Evolutionary conservation across 2,329 filamentous ascomycete species (phyloP).

Genomic region (Aspergillus sp.): DNA sequence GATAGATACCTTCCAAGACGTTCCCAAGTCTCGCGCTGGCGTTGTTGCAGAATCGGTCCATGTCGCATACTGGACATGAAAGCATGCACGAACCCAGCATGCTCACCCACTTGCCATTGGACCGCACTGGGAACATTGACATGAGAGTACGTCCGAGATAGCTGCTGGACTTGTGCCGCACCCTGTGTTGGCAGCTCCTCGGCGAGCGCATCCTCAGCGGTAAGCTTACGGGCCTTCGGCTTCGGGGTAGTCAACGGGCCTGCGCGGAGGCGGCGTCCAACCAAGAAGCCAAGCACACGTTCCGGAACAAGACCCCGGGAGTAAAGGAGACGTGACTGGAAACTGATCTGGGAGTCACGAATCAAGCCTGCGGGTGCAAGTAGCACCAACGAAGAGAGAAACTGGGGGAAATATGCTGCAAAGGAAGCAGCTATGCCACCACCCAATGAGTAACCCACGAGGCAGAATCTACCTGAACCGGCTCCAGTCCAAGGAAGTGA

Average conservation of each 20-base stretch:
- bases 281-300: slow-evolving; percentile 54
- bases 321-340: slow-evolving; percentile 65
- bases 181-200: slow-evolving; percentile 42
- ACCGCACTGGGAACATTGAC: slow-evolving; percentile 65
- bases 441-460: slow-evolving; percentile 79
- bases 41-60: slow-evolving; percentile 67
- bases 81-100: slow-evolving; percentile 67
- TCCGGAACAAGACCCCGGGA: slow-evolving; percentile 62
- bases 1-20: slow-evolving; percentile 55
- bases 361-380: slow-evolving; percentile 80
- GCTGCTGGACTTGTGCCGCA: slow-evolving; percentile 43
- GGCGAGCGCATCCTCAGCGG: slow-evolving; percentile 43
- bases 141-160: slow-evolving; percentile 55
- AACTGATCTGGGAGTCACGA: slow-evolving; percentile 62
- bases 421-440: slow-evolving; percentile 73
- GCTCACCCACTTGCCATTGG: slow-evolving; percentile 67
- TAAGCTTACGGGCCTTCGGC: slow-evolving; percentile 36
- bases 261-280: slow-evolving; percentile 53
- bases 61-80: slow-evolving; percentile 72
- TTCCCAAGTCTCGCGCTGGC: slow-evolving; percentile 60
- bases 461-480: slow-evolving; percentile 59
- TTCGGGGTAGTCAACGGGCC: slow-evolving; percentile 39
- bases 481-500: slow-evolving; percentile 64
- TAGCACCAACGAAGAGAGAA: slow-evolving; percentile 71
- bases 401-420: slow-evolving; percentile 65